Evolutionary conservation across 306 rosid species (phyloP), one percentile per base, ranked within the genome.

Genomic region (Hylodesmum podocarpum): DNA sequence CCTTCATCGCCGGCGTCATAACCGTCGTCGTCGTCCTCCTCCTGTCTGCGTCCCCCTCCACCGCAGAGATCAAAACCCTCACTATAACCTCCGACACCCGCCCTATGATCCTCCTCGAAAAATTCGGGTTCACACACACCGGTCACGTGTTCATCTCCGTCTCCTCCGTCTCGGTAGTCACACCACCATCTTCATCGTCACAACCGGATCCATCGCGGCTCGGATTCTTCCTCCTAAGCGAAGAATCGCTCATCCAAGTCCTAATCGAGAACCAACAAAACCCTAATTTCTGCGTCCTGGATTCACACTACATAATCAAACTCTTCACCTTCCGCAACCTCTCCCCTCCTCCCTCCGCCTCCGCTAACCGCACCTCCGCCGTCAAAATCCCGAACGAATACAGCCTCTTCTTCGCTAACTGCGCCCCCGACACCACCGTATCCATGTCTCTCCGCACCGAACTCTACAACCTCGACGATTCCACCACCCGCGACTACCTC

Each of bases 221-320:
- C 1, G 98, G 98, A 6, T 93, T 93, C 91, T 93, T 91, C 89
- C 94, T 93, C 14, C 86, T 93, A 14, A 91, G 86, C 14, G 97
- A 93, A 49, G 97, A 93, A 28, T 77, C 93, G 3, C 97, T 89
- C 18, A 88, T 91, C 53, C 98, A 93, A 64, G 92, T 93, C 25
- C 88, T 86, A 5, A 77, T 91, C 39, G 98, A 93, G 97, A 91
- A 88, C 88, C 92, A 89, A 72, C 92, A 86, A 71, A 88, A 84
- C 84, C 88, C 89, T 22, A 81, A 62, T 76, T 86, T 87, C 69
- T 93, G 98, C 72, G 97, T 94, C 40, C 88, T 94, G 15, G 81
- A 91, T 12, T 91, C 97, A 2, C 90, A 0, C 41, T 80, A 84
- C 87, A 86, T 79, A 61, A 16, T 0, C n/a, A 67, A 0, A 1